Evolutionary conservation across 2,329 filamentous ascomycete species (phyloP), one percentile per base, ranked within the genome.

Genomic region (Trichoderma koningii): DNA sequence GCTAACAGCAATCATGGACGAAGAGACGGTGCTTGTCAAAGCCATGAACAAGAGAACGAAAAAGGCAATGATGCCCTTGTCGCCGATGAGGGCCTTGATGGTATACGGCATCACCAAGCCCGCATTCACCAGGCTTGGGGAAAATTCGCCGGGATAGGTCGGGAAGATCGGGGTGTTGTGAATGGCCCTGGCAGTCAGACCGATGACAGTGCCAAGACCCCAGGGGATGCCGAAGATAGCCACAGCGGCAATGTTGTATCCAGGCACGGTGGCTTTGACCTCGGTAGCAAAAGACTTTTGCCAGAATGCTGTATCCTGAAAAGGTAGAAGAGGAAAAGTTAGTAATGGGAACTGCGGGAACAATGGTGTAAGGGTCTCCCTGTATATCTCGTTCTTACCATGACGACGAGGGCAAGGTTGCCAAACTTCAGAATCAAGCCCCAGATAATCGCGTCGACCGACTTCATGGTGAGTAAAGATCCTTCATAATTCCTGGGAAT

Each of bases 21-120:
- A 64, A 42, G 61, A 64, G 21, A 64, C 52, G 15, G 61, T 64
- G 21, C 61, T 64, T 3, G 61, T 64, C 21, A 64, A 19, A 30
- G 61, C 61, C 61, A 64, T 64, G 52, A 64, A 64, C 34, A 64
- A 26, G 28, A 64, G 61, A 23, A 64, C 61, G n/a, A 64, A 64
- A 41, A 64, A 64, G 4, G 61, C 61, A 19, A 64, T 34, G 1
- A 64, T 64, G 23, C 61, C 61, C 45, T 64, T 64, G 7, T 64
- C 61, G 3, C 61, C 61, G 7, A 64, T 64, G 14, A 64, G 52
- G 30, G 61, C 61, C 41, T 64, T 64, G 52, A 64, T 55, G 5
- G 61, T 64, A 5, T 64, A 64, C 10, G 61, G 61, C 61, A 64
- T 64, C 34, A 64, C 61, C 30, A 64, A 19, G 5, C 61, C 61